Evolutionary conservation across 306 rosid species (phyloP).

Genomic region (Prunus armeniaca): DNA sequence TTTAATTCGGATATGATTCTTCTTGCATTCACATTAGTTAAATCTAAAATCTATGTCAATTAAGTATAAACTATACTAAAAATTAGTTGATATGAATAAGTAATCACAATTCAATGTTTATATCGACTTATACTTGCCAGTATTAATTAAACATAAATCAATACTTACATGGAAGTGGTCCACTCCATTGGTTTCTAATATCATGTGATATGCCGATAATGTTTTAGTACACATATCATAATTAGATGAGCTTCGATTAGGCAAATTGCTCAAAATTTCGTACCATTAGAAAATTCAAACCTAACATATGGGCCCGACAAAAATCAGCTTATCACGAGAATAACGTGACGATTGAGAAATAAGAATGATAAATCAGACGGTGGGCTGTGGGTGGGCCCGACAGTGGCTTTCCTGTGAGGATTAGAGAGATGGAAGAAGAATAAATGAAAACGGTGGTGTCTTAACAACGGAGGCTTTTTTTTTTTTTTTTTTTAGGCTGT

Average conservation of each 20-base stretch:
- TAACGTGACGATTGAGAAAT: not conserved
- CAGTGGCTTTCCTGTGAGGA: not conserved
- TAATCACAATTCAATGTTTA: no score
- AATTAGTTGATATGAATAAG: no score
- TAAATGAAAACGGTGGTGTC: not conserved
- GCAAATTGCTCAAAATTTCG: not conserved
- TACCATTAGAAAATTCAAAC: not conserved
- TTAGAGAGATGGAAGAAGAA: not conserved
- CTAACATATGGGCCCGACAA: not conserved
- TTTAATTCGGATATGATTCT: no score
- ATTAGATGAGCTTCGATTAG: slow-evolving; percentile 5
- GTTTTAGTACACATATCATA: not conserved
- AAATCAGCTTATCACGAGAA: slow-evolving; percentile 8
- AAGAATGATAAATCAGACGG: not conserved
- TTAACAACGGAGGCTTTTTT: not conserved
- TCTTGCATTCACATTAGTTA: no score
- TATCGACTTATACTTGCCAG: no score
- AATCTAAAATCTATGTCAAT: rapidly evolving
- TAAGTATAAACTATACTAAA: no score
- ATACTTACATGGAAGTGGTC: not conserved
- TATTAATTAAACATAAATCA: not conserved
- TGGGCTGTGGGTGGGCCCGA: not conserved
- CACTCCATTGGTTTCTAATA: not conserved
- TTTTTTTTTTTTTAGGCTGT: not conserved
- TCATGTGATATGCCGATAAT: not conserved